Evolutionary conservation across 306 rosid genomes (phyloP), one percentile per base, ranked within the genome.

Genomic region (Gynostemma pentaphyllum): DNA sequence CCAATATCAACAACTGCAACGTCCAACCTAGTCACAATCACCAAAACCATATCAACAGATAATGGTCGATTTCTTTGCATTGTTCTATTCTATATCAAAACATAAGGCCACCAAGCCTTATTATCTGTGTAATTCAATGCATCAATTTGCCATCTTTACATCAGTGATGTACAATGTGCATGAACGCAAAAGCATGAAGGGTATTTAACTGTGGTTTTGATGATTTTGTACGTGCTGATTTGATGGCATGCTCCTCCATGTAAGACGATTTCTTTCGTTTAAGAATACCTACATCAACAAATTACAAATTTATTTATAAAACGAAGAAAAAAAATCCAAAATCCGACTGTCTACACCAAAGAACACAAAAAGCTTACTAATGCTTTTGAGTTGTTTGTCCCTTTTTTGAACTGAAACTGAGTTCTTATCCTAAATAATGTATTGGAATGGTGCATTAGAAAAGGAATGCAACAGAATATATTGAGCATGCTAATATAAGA

Each of bases 371-470:
- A 65, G 10, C 82, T 70, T 86, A 94, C 99, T 89, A 59, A 82
- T 84, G 80, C 72, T 85, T 77, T 86, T 94, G 32, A 89, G 90
- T 83, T 92, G 96, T 69, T 94, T 94, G 81, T 84, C 97, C 57
- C 95, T 96, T 76, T 89, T 94, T 77, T 86, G 97, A 77, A 81
- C 47, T 28, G 95, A 46, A 21, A 68, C 19, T 16, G 87, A 26
- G 75, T 79, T 89, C 82, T 86, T 88, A 78, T 86, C 99, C 99
- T 94, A 66, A 52, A 72, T 30, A 32, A 72, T 62, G 65, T 44
- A 66, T 49, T 67, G 29, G 23, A 34, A 77, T 55, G 66, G 23
- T 51, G 2, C 23, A 45, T 21, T 37, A 44, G 24, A 66, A 37
- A 66, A 13, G 47, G 23, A 48, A 5, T 1, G 13, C 30, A 13